Evolutionary conservation across 805 yeast species (phyloP).

Genomic region (Kodamaea neixiangensis): DNA sequence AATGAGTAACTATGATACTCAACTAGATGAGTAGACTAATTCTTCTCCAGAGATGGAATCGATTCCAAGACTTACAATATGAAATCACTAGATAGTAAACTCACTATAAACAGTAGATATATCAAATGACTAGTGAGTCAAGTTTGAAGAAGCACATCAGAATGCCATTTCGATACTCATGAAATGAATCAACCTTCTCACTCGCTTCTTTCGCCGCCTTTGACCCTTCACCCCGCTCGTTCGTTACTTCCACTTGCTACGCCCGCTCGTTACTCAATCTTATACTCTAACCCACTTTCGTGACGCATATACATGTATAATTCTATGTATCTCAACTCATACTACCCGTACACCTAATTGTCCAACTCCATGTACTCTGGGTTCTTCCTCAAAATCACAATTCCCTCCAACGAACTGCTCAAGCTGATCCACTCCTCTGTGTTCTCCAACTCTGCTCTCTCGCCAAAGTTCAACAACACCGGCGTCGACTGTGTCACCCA

Average conservation of each 20-base stretch:
- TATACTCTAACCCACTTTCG: slow-evolving; percentile 1
- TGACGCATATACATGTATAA: slow-evolving; percentile 1
- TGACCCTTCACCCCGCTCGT: background rate
- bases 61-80: no score
- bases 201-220: no score
- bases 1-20: background rate
- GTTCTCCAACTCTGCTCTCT: slow-evolving; percentile 94
- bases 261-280: no score
- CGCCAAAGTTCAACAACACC: slow-evolving; percentile 89
- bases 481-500: slow-evolving; percentile 99
- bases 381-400: slow-evolving; percentile 88
- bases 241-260: no score
- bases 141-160: no score
- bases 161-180: no score
- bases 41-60: no score
- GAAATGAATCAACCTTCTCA: no score
- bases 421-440: slow-evolving; percentile 82
- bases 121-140: no score
- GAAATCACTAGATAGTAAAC: no score
- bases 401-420: slow-evolving; percentile 83
- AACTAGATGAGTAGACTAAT: no score
- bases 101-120: no score
- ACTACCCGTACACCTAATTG: slow-evolving; percentile 14
- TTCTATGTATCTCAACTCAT: background rate
- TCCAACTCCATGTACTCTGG: slow-evolving; percentile 75